Percentiles rank a stretch among this genome's conserved stretches.
These are phyloP conservation scores for Stachybotrys chartarum DNA, from an alignment of 2,329 filamentous ascomycete genomes.

Conservation along the genomic window DNA sequence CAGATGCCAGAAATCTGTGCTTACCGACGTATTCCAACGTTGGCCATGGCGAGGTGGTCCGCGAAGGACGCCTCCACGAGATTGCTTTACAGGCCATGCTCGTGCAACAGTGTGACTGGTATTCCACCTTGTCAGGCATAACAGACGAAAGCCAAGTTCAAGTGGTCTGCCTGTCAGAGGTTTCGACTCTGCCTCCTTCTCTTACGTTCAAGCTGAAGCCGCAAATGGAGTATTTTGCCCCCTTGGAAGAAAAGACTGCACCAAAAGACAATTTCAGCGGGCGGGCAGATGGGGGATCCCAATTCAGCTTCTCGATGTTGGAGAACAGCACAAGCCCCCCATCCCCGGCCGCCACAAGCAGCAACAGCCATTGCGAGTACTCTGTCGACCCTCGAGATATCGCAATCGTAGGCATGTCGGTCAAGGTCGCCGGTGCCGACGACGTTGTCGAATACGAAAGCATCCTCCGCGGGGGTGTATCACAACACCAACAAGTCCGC, in stretches of 20 bases:
- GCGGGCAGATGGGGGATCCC: too few species aligned
- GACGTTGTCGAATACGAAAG: conserved; percentile 25
- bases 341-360: conserved; percentile 28
- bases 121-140: conserved; percentile 16
- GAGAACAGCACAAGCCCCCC: conserved; percentile 20
- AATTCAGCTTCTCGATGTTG: conserved; percentile 1
- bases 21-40: conserved; percentile 10
- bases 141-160: too few species aligned
- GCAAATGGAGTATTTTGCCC: too few species aligned
- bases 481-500: conserved; percentile 5
- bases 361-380: conserved; percentile 16
- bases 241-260: too few species aligned
- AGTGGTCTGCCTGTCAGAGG: too few species aligned
- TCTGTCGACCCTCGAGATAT: conserved; percentile 9
- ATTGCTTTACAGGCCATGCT: conserved; percentile 25
- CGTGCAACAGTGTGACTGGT: conserved; percentile 25
- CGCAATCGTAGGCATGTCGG: conserved; percentile 31
- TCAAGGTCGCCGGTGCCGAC: conserved; percentile 26
- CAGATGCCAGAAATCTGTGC: conserved; percentile 17
- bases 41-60: conserved; percentile 8
- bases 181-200: too few species aligned
- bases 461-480: conserved; percentile 4
- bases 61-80: conserved; percentile 15
- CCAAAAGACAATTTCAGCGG: too few species aligned
- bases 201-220: too few species aligned